phyloP scores from a whole-genome alignment of 2,329 filamentous ascomycete genomes.

The Sporothrix brasiliensis region DNA sequence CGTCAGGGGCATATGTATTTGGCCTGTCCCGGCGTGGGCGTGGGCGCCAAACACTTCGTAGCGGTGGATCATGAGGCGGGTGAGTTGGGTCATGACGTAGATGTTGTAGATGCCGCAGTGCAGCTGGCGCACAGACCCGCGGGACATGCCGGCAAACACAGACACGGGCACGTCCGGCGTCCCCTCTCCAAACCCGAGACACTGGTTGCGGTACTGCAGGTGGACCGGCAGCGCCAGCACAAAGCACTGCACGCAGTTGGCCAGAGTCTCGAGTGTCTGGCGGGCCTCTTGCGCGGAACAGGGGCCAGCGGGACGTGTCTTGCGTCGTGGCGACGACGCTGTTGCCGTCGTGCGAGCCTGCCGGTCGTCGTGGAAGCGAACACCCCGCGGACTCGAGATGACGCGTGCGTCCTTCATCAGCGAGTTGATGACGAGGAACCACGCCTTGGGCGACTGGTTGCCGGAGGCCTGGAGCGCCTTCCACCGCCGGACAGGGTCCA shows the following conservation, averaged over 20 bases:
- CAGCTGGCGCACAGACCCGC: not conserved
- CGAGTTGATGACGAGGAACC: conserved; percentile 30
- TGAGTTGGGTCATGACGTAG: conserved; percentile 29
- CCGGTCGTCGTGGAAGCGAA: conserved; percentile 6
- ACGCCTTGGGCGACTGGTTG: conserved; percentile 25
- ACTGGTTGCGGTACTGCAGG: conserved; percentile 29
- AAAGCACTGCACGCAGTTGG: conserved; percentile 28
- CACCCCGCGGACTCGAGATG: conserved; percentile 26
- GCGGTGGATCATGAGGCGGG: conserved; percentile 25
- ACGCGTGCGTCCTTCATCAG: conserved; percentile 29
- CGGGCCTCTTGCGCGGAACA: conserved; percentile 24
- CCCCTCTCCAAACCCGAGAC: conserved; percentile 2
- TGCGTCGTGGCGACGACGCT: not conserved
- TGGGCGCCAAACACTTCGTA: conserved; percentile 25
- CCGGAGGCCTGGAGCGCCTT: conserved; percentile 25
- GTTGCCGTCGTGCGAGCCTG: not conserved
- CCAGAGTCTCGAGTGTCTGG: conserved; percentile 26
- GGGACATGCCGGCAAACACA: too few relatives aligned
- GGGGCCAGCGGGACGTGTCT: not conserved
- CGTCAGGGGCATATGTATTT: not conserved
- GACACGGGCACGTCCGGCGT: not conserved
- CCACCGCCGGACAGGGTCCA: conserved; percentile 23
- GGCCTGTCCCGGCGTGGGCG: not conserved
- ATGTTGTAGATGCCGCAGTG: conserved; percentile 30
- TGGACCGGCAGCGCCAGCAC: conserved; percentile 13